phyloP scores from a whole-genome alignment of 306 rosid species.

The Vigna reflexopilosa region DNA sequence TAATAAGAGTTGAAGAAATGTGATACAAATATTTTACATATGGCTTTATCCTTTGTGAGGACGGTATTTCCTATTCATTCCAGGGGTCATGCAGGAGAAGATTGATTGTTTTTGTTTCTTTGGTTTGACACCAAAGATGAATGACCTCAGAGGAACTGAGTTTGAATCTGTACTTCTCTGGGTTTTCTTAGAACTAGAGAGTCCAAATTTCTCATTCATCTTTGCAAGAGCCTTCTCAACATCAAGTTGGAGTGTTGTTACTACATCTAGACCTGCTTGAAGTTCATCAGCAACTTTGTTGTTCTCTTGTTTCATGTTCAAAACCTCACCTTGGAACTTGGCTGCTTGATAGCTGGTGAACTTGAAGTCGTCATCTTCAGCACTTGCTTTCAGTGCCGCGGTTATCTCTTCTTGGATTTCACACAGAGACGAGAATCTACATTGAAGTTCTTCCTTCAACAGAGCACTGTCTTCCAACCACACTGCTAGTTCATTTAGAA shows the following conservation, averaged over 20 bases:
- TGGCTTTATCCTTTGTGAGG: conserved; percentile 47
- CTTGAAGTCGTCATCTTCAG: conserved; percentile 74
- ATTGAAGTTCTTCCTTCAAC: conserved; percentile 72
- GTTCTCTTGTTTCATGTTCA: conserved; percentile 95
- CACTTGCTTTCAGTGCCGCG: conserved; percentile 72
- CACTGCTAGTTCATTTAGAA: conserved; percentile 66
- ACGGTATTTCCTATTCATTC: conserved; percentile 68
- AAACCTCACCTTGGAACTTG: conserved; percentile 86
- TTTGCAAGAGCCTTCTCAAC: conserved; percentile 61
- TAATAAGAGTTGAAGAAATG: conserved; percentile 2
- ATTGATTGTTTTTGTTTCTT: conserved; percentile 78
- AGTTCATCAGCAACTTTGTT: conserved; percentile 79
- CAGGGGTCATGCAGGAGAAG: conserved; percentile 56
- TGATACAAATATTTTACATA: conserved; percentile 44
- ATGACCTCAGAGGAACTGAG: conserved; percentile 74
- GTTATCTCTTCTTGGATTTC: conserved; percentile 81
- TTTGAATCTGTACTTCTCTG: conserved; percentile 47
- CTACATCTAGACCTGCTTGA: conserved; percentile 76
- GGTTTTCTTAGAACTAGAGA: conserved; percentile 59
- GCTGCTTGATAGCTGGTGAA: conserved; percentile 96
- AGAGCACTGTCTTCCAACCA: conserved; percentile 63
- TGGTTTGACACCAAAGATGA: conserved; percentile 73
- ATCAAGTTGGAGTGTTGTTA: conserved; percentile 66
- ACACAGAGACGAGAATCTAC: conserved; percentile 75
- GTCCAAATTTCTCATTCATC: conserved; percentile 67